These are phyloP conservation scores for Alternaria arbusti DNA, from an alignment of 2,329 filamentous ascomycete genomes.

Conservation along the genomic window DNA sequence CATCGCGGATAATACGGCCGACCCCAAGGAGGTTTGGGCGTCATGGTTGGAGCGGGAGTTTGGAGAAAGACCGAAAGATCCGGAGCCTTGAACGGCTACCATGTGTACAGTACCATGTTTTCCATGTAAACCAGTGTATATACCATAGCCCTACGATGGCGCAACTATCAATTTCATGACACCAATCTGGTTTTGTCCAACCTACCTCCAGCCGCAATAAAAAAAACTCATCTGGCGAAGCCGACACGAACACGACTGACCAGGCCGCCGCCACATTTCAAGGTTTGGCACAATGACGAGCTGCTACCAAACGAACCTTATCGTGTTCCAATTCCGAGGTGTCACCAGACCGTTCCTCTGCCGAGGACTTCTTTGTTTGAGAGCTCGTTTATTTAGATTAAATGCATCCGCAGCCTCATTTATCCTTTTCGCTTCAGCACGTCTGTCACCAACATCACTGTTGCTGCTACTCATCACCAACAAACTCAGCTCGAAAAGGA, in stretches of 20 bases:
- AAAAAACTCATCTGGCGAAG: not conserved
- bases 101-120: not conserved
- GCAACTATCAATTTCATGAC: no score
- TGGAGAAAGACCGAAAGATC: slow-evolving; percentile 29
- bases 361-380: slow-evolving; percentile 9
- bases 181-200: no score
- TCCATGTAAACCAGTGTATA: slow-evolving; percentile 14
- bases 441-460: not conserved
- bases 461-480: not conserved
- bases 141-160: slow-evolving; percentile 14
- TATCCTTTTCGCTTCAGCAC: slow-evolving; percentile 15
- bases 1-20: not conserved
- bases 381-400: slow-evolving; percentile 25
- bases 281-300: not conserved
- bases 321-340: not conserved
- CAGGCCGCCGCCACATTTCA: not conserved
- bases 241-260: no score
- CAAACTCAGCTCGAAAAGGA: not conserved
- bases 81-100: slow-evolving; percentile 14
- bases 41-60: slow-evolving; percentile 39
- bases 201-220: not conserved
- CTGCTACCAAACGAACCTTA: not conserved
- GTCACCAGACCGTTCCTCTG: slow-evolving; percentile 9
- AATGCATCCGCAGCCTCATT: slow-evolving; percentile 9
- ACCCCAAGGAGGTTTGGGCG: slow-evolving; percentile 28